Conservation (phyloP, 163 green algal genomes). For the Smithsoniella earleae region DNA sequence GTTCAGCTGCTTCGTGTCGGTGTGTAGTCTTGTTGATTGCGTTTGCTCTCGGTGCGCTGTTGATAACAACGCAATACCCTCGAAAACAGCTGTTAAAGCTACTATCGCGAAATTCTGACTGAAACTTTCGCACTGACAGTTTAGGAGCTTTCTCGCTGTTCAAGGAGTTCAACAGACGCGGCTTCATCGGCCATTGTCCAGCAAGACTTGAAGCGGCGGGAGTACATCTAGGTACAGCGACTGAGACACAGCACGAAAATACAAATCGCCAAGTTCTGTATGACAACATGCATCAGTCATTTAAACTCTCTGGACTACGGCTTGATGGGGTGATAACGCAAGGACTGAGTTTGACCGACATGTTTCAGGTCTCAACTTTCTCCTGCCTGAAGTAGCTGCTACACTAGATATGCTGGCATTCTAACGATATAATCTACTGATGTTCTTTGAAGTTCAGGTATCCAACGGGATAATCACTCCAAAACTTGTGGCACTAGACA, state of each 20-base stretch:
- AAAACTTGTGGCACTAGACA: neutral
- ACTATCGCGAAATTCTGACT: neutral
- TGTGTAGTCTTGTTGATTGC: too few relatives aligned
- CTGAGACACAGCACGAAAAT: neutral
- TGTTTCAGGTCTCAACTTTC: slow-evolving; percentile 26
- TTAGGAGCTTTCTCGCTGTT: neutral
- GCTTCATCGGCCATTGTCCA: neutral
- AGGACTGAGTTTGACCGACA: neutral
- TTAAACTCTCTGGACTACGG: neutral
- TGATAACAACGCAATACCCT: too few relatives aligned
- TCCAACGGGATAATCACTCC: neutral
- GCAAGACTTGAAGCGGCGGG: slow-evolving; percentile 24
- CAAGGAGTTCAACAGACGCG: neutral
- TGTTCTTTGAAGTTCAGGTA: too few relatives aligned
- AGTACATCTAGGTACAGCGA: neutral
- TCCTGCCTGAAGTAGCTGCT: too few relatives aligned
- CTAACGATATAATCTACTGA: too few relatives aligned
- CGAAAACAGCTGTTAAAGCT: neutral
- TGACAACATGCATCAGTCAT: neutral
- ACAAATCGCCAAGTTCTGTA: neutral
- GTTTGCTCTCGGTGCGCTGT: neutral
- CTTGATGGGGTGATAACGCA: neutral
- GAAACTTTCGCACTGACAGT: neutral
- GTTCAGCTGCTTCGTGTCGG: too few relatives aligned
- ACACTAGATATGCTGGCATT: too few relatives aligned